Conservation (phyloP, 169 alveolate species). For the Theileria annulata region DNA sequence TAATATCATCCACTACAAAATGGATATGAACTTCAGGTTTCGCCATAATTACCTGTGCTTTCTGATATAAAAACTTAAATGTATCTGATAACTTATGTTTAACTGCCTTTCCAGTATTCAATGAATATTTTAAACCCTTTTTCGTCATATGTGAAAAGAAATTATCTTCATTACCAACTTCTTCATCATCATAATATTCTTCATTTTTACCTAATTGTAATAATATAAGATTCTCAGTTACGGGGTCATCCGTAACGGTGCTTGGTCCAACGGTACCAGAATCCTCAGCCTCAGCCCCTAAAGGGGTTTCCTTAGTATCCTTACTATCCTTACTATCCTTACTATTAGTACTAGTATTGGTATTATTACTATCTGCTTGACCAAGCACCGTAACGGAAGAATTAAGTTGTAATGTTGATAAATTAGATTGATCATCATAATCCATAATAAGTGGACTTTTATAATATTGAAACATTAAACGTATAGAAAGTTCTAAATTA, state of each 20-base stretch:
- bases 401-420: not conserved
- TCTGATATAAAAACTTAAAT: not conserved
- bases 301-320: not conserved
- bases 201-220: constrained; percentile 17
- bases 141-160: not conserved
- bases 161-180: constrained; percentile 1
- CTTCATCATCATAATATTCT: constrained; percentile 16
- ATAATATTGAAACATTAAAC: constrained; percentile 62
- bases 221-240: not conserved
- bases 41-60: not conserved
- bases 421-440: not conserved
- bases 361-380: not conserved
- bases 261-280: not conserved
- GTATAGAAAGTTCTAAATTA: constrained; percentile 22
- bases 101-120: not conserved
- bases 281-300: constrained; percentile 1
- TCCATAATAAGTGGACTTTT: constrained; percentile 12
- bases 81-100: constrained; percentile 2
- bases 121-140: not conserved
- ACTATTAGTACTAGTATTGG: not conserved
- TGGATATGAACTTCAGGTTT: constrained; percentile 48
- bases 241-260: too few species aligned
- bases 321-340: not conserved
- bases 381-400: too few species aligned
- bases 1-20: constrained; percentile 38